Evolutionary conservation across 148 eudicot species (phyloP).

Genomic region (Silene conica): DNA sequence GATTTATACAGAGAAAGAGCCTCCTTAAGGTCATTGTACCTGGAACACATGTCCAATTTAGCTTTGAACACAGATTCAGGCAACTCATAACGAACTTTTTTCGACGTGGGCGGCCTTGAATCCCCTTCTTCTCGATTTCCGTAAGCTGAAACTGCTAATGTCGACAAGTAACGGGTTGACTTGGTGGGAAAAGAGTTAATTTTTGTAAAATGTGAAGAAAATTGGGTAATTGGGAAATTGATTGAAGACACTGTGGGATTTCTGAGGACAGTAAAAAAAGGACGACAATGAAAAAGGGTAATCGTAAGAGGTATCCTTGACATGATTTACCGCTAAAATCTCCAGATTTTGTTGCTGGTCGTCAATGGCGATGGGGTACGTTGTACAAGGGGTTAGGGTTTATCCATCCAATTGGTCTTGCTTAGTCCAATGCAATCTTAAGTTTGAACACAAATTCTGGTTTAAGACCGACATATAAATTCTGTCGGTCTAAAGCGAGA

Average conservation of each 20-base stretch:
- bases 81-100: conserved; percentile 34
- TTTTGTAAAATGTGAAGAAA: neutral
- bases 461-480: too few relatives aligned
- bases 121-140: neutral
- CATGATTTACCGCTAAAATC: conserved; percentile 4
- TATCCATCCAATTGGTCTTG: neutral
- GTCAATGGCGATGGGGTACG: neutral
- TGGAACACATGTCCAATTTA: conserved; percentile 65
- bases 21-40: conserved; percentile 37
- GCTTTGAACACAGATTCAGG: conserved; percentile 50
- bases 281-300: conserved; percentile 15
- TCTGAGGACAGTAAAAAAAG: conserved; percentile 23
- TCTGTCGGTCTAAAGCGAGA: too few relatives aligned
- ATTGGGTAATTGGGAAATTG: neutral
- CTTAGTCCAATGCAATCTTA: too few relatives aligned
- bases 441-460: too few relatives aligned
- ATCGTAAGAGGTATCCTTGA: conserved; percentile 17
- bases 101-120: conserved; percentile 15
- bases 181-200: neutral
- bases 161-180: neutral
- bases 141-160: conserved; percentile 7
- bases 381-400: neutral
- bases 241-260: neutral
- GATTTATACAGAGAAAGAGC: conserved; percentile 57
- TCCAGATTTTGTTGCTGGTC: neutral